Evolutionary conservation across 73 alveolate genomes (phyloP).

Genomic region (Effrenium voratum): DNA sequence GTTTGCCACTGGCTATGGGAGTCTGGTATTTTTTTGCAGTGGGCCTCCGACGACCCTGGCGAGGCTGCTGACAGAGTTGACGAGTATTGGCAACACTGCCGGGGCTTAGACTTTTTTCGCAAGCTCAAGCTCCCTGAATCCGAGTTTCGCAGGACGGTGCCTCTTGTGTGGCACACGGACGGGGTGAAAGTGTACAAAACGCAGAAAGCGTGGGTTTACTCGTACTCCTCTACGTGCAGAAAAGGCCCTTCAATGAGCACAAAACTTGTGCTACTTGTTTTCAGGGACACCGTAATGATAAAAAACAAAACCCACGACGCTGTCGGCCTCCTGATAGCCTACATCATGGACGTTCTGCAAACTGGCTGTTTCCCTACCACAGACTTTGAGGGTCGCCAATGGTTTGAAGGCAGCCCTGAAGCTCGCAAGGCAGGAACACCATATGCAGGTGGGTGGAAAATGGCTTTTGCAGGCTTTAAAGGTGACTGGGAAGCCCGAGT

Average conservation of each 20-base stretch:
- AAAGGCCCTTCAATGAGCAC: background rate
- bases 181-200: background rate
- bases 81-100: background rate
- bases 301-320: background rate
- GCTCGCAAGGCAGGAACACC: background rate
- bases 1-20: background rate
- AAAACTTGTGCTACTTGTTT: background rate
- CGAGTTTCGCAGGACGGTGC: background rate
- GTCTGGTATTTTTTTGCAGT: background rate
- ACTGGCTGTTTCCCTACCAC: background rate
- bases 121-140: background rate
- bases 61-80: background rate
- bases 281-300: background rate
- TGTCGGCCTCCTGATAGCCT: background rate
- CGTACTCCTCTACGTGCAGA: background rate
- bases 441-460: background rate
- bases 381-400: background rate
- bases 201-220: background rate
- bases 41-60: background rate
- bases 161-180: background rate
- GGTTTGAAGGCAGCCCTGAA: background rate
- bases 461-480: background rate
- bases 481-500: constrained; percentile 15
- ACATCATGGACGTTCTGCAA: background rate
- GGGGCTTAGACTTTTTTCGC: background rate